Conservation (phyloP, 768 basidiomycete species). For the Leccinum pellstonianum region DNA sequence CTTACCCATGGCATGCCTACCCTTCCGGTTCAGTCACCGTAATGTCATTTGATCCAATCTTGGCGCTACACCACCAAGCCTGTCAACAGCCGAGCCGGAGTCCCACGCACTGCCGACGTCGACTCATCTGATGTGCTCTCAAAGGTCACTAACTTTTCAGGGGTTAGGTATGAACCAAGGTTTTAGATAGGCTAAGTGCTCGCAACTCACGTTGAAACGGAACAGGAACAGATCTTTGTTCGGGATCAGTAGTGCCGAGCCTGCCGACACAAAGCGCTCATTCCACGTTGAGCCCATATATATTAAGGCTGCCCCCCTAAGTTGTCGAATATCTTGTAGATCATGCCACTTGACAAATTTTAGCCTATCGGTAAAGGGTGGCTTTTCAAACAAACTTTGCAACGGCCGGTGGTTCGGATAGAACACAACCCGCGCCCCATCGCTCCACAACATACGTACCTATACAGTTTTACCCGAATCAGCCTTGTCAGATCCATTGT, state of each 20-base stretch:
- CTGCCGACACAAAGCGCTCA: conserved; percentile 3
- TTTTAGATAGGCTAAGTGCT: neutral
- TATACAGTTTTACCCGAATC: neutral
- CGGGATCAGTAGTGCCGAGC: conserved; percentile 9
- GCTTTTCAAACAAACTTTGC: neutral
- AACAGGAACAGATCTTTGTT: neutral
- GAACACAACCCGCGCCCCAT: neutral
- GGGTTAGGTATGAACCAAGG: neutral
- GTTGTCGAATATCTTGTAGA: conserved; percentile 6
- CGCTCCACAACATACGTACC: conserved; percentile 14
- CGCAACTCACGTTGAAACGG: neutral
- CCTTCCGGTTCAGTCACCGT: conserved; percentile 11
- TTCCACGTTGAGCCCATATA: conserved; percentile 4
- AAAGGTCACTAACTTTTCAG: conserved; percentile 1
- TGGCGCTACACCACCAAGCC: conserved; percentile 4
- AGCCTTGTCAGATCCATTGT: neutral
- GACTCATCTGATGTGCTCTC: neutral
- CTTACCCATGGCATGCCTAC: conserved; percentile 1
- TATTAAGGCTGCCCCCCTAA: neutral
- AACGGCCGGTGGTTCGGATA: neutral
- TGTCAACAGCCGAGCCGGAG: conserved; percentile 16
- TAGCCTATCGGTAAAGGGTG: neutral
- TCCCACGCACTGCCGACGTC: conserved; percentile 24
- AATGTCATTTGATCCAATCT: conserved; percentile 4
- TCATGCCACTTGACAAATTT: conserved; percentile 9